A percentile compares a stretch with the other conserved stretches of the same genome.
Conservation (phyloP, 352 stramenopile genomes). For the Phytophthora aleatoria region DNA sequence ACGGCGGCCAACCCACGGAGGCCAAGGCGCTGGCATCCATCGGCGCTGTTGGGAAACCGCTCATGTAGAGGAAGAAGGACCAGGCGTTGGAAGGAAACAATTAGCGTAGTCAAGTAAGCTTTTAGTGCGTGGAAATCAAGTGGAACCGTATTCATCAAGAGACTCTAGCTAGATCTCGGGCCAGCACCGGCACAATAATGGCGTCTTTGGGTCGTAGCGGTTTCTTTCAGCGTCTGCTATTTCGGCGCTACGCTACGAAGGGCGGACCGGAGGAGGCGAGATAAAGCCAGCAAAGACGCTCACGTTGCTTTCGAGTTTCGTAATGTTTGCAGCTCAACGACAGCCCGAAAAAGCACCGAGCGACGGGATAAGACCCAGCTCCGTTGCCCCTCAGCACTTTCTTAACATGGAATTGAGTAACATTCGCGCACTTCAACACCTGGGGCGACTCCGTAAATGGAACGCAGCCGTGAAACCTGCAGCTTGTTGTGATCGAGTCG, state of each 20-base stretch:
- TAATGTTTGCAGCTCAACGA: slow-evolving; percentile 13
- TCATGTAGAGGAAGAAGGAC: slow-evolving; percentile 26
- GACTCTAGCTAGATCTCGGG: too few relatives aligned
- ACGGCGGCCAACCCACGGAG: slow-evolving; percentile 44
- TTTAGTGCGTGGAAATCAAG: slow-evolving; percentile 19
- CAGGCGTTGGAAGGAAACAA: neutral
- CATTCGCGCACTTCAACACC: slow-evolving; percentile 14
- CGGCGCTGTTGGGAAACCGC: slow-evolving; percentile 38
- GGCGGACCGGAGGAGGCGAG: slow-evolving; percentile 20
- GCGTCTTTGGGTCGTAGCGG: too few relatives aligned
- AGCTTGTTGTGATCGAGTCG: slow-evolving; percentile 15
- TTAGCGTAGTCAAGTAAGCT: neutral
- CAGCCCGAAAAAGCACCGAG: slow-evolving; percentile 25
- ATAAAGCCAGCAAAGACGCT: slow-evolving; percentile 25
- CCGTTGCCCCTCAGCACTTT: slow-evolving; percentile 8
- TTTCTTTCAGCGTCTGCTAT: slow-evolving; percentile 6
- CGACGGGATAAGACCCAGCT: slow-evolving; percentile 28
- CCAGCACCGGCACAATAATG: too few relatives aligned
- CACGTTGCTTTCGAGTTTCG: slow-evolving; percentile 10
- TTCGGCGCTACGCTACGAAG: slow-evolving; percentile 17
- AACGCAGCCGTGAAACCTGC: slow-evolving; percentile 6
- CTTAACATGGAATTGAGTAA: slow-evolving; percentile 39
- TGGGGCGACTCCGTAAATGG: slow-evolving; percentile 28
- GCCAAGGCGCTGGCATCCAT: slow-evolving; percentile 36
- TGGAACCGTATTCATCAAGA: slow-evolving; percentile 17